Percentiles rank a stretch among this genome's conserved stretches.
These are phyloP conservation scores for Mortierella sp. DNA, from an alignment of 371 early-diverging fungal species.

Conservation along the genomic window DNA sequence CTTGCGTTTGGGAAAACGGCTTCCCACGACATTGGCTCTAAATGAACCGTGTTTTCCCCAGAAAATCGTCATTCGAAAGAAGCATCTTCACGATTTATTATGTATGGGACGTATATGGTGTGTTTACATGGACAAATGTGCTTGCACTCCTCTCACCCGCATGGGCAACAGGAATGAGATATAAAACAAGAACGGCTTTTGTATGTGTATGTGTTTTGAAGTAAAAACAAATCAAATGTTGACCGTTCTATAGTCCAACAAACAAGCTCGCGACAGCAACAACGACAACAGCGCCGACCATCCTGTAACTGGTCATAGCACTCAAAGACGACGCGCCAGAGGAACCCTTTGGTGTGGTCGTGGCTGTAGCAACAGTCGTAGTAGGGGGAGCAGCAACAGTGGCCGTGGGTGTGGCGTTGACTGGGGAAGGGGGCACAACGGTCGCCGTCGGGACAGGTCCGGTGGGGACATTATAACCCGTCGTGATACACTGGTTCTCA, in stretches of 20 bases:
- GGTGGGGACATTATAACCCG: slow-evolving; percentile 23
- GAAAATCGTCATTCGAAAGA: too few species aligned
- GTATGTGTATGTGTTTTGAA: background rate
- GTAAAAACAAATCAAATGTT: background rate
- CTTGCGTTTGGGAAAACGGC: too few species aligned
- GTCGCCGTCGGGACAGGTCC: background rate
- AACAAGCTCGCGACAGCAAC: slow-evolving; percentile 2
- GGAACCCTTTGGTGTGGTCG: background rate
- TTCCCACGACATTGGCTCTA: too few species aligned
- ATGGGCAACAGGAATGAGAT: too few species aligned
- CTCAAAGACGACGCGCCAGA: background rate
- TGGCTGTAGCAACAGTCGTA: background rate
- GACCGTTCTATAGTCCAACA: background rate
- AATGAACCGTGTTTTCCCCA: too few species aligned
- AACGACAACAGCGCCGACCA: slow-evolving; percentile 4
- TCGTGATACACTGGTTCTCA: slow-evolving; percentile 23
- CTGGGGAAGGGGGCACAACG: background rate
- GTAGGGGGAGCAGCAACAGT: background rate
- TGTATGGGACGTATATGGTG: too few species aligned
- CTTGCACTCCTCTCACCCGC: too few species aligned
- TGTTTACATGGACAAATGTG: too few species aligned
- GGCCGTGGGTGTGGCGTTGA: background rate
- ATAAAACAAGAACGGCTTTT: too few species aligned
- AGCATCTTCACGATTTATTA: too few species aligned
- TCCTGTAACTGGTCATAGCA: background rate